phyloP scores from a whole-genome alignment of 345 rosid species.

The Viola odorata region DNA sequence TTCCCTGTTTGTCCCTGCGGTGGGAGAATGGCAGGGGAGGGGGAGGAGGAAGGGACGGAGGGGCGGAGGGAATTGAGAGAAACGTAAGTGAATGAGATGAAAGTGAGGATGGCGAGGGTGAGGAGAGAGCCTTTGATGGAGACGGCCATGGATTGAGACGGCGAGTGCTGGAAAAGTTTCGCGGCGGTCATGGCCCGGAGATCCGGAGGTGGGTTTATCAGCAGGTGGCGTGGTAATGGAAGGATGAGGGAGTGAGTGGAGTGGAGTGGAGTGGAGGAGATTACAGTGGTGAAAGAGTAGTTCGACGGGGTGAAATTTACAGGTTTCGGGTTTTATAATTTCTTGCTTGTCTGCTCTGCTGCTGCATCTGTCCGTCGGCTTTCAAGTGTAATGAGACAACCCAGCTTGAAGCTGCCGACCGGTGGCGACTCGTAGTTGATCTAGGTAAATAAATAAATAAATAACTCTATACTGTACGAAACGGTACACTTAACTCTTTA shows the following conservation, averaged over 20 bases:
- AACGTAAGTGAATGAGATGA: slow-evolving; percentile 54
- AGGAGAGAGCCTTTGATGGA: slow-evolving; percentile 64
- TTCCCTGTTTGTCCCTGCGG: neutral
- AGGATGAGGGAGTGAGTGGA: neutral
- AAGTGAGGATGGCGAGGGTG: slow-evolving; percentile 59
- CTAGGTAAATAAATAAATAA: too few species aligned
- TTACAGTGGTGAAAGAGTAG: neutral
- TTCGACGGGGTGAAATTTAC: too few species aligned
- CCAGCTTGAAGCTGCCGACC: too few species aligned
- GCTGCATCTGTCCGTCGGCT: neutral
- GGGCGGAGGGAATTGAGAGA: slow-evolving; percentile 57
- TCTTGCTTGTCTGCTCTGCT: neutral
- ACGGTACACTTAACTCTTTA: too few species aligned
- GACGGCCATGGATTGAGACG: slow-evolving; percentile 31
- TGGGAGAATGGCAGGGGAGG: slow-evolving; percentile 12
- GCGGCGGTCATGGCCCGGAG: slow-evolving; percentile 40
- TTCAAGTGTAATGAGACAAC: too few species aligned
- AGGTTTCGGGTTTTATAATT: neutral
- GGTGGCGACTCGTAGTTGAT: too few species aligned
- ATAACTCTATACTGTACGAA: too few species aligned
- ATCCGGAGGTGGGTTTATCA: neutral
- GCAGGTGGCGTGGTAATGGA: neutral
- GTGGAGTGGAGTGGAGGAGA: neutral
- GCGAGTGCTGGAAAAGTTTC: slow-evolving; percentile 32
- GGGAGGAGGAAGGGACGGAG: slow-evolving; percentile 9